Evolutionary conservation across 2,329 filamentous ascomycete genomes (phyloP), one percentile per base, ranked within the genome.

Genomic region (Neopestalotiopsis sp.): DNA sequence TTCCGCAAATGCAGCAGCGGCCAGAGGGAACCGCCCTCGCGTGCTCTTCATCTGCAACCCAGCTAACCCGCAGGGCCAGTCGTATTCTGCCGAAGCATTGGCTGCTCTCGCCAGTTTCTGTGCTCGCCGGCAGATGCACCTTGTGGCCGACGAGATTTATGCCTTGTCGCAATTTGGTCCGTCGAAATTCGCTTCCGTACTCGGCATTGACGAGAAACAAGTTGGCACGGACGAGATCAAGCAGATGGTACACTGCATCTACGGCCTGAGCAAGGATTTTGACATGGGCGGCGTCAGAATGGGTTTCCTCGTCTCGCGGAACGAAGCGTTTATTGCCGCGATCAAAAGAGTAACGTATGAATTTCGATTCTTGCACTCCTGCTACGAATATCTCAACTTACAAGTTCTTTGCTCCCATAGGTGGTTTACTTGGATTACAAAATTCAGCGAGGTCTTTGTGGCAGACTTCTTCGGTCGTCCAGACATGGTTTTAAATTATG

Each of bases 181-280:
- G n/a, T 10, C n/a, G n/a, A n/a, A 20, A 10, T 58, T 58, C 17
- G 9, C 53, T 58, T 58, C 53, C 10, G 53, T 12, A 58, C 53
- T 58, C 9, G 28, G n/a, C n/a, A 20, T 58, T 17, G n/a, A 58
- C n/a, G 28, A 58, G 40, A 42, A 42, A 14, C 40, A 20, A 30
- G 28, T 30, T 17, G n/a, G n/a, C n/a, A n/a, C n/a, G n/a, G 5
- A 9, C 10, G 53, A 20, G 9, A 10, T 30, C 9, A 58, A 58
- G 28, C n/a, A 58, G 53, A 58, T 20, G n/a, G 28, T 58, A 10
- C 53, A 58, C 53, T 10, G 53, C 53, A 58, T 58, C n/a, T 58
- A 58, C n/a, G 53, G 53, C 28, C n/a, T 30, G 28, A 58, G 53
- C 28, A 58, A 58, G 17, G 53, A 58, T 30, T 58, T 58, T 58